Conservation (phyloP, 345 rosid species). For the Barbarea vulgaris region DNA sequence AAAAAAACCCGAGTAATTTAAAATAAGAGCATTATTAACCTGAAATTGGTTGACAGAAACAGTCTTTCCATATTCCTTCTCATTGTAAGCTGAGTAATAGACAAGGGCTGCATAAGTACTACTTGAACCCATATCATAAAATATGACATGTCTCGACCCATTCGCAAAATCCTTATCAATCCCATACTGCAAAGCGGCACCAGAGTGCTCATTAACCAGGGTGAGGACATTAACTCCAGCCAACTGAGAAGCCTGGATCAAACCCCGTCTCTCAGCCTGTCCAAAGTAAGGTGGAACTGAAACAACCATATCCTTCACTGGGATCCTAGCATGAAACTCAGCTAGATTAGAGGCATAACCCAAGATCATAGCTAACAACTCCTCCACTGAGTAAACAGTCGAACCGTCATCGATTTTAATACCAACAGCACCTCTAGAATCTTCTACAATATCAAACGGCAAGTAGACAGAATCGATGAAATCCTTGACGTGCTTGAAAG, state of each 20-base stretch:
- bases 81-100: constrained; percentile 80
- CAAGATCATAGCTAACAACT: constrained; percentile 86
- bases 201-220: constrained; percentile 80
- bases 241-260: constrained; percentile 85
- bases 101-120: constrained; percentile 90
- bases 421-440: constrained; percentile 73
- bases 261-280: constrained; percentile 89
- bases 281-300: constrained; percentile 93
- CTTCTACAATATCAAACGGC: constrained; percentile 71
- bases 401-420: constrained; percentile 58
- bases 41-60: constrained; percentile 92
- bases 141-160: constrained; percentile 82
- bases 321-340: constrained; percentile 73
- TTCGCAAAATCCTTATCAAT: constrained; percentile 94
- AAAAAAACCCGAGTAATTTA: not conserved
- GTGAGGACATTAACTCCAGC: constrained; percentile 93
- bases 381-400: constrained; percentile 69
- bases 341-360: constrained; percentile 69
- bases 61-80: constrained; percentile 87
- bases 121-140: constrained; percentile 96
- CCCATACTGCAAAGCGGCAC: constrained; percentile 98
- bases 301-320: constrained; percentile 74
- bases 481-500: constrained; percentile 63
- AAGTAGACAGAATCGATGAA: constrained; percentile 66
- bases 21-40: constrained; percentile 45